These are phyloP conservation scores for Phaeophleospora eucalypticola DNA, from an alignment of 2,329 filamentous ascomycete genomes.

Conservation along the genomic window DNA sequence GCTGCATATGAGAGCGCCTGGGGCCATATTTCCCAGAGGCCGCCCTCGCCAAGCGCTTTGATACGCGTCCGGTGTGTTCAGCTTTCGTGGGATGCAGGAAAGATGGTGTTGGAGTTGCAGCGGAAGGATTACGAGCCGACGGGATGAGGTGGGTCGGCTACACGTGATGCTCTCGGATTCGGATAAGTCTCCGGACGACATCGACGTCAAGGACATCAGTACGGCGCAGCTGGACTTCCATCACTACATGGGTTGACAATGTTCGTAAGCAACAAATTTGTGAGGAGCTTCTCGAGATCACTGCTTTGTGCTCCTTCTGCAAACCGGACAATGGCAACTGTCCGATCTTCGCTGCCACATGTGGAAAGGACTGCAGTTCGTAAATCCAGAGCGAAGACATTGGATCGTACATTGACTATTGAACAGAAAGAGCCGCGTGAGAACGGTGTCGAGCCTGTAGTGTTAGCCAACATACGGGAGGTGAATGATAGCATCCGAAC, in stretches of 20 bases:
- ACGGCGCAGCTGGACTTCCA: background rate
- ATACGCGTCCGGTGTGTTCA: too few species aligned
- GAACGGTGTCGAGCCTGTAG: conserved; percentile 59
- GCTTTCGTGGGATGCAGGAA: too few species aligned
- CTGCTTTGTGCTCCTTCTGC: background rate
- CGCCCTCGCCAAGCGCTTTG: too few species aligned
- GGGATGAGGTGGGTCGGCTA: too few species aligned
- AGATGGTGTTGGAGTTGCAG: too few species aligned
- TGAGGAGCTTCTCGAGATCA: background rate
- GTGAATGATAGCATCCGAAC: conserved; percentile 66
- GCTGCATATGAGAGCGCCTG: too few species aligned
- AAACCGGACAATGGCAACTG: conserved; percentile 28
- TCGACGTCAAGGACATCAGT: too few species aligned
- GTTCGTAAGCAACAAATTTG: background rate
- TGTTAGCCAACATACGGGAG: conserved; percentile 56
- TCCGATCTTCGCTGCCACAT: conserved; percentile 45
- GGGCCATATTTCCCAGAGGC: too few species aligned
- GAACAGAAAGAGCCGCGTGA: conserved; percentile 59
- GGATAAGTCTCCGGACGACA: too few species aligned
- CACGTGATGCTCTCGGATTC: background rate
- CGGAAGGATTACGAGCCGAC: too few species aligned
- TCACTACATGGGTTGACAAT: background rate
- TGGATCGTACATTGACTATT: background rate
- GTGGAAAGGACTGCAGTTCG: conserved; percentile 63
- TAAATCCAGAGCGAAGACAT: background rate